Percentiles rank a stretch among this genome's conserved stretches.
These are phyloP conservation scores for Lagenidium giganteum DNA, from an alignment of 352 stramenopile species.

Conservation along the genomic window DNA sequence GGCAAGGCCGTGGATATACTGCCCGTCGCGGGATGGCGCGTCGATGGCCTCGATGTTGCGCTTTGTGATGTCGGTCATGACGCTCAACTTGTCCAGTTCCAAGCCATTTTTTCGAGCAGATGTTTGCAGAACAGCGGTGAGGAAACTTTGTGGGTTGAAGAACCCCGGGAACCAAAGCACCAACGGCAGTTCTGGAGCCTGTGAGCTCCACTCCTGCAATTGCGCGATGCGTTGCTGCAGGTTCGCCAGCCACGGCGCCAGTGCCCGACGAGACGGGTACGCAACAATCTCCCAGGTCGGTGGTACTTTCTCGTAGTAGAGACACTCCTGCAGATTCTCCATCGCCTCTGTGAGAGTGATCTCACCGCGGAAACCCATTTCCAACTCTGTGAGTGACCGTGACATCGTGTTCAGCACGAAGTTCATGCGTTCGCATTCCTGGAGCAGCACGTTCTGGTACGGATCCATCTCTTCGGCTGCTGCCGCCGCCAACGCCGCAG, in stretches of 20 bases:
- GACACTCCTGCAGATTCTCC: constrained; percentile 72
- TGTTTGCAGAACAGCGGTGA: constrained; percentile 77
- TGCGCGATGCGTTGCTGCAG: constrained; percentile 82
- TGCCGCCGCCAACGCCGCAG: constrained; percentile 13
- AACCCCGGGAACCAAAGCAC: constrained; percentile 82
- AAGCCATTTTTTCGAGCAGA: constrained; percentile 66
- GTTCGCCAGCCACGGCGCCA: constrained; percentile 83
- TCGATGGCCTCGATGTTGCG: constrained; percentile 74
- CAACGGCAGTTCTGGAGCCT: constrained; percentile 68
- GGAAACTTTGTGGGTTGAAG: constrained; percentile 84
- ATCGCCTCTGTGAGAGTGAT: constrained; percentile 85
- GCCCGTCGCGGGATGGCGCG: constrained; percentile 82
- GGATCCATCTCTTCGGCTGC: constrained; percentile 80
- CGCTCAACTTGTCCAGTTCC: constrained; percentile 78
- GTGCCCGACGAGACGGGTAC: constrained; percentile 71
- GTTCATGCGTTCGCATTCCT: constrained; percentile 91
- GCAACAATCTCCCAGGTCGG: constrained; percentile 65
- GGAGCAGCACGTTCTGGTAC: constrained; percentile 87
- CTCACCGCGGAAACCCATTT: constrained; percentile 86
- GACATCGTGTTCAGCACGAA: constrained; percentile 73
- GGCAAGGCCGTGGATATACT: constrained; percentile 85
- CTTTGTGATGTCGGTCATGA: constrained; percentile 88
- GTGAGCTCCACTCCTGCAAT: constrained; percentile 82
- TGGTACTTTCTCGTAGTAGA: constrained; percentile 79
- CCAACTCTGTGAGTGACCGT: constrained; percentile 69